Percentiles rank a stretch among this genome's conserved stretches.
These are phyloP conservation scores for Plicaturopsis crispa DNA, from an alignment of 768 basidiomycete genomes.

Conservation along the genomic window DNA sequence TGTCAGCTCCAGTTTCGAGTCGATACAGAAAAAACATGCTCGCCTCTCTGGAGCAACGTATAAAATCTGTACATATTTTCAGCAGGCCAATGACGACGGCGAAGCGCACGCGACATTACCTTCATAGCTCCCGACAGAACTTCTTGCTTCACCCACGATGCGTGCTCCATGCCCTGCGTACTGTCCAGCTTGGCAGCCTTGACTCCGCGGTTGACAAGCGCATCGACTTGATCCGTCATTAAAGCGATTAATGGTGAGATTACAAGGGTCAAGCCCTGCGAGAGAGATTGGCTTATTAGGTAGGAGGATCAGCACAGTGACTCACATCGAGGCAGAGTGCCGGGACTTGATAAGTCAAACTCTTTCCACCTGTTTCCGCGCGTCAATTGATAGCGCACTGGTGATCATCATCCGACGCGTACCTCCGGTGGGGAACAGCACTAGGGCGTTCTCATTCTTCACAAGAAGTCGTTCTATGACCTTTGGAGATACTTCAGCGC, in stretches of 20 bases:
- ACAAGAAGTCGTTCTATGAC: constrained; percentile 30
- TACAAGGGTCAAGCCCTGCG: constrained; percentile 23
- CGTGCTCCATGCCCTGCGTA: constrained; percentile 22
- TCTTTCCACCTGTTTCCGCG: constrained; percentile 24
- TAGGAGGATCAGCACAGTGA: not conserved
- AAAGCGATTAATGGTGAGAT: constrained; percentile 27
- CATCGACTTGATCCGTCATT: constrained; percentile 33
- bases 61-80: no score
- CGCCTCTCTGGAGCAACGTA: constrained; percentile 40
- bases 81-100: no score
- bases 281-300: not conserved
- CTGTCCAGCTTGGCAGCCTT: constrained; percentile 33
- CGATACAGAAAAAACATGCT: not conserved
- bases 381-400: no score
- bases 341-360: constrained; percentile 31
- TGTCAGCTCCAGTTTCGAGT: no score
- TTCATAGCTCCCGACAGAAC: constrained; percentile 30
- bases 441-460: constrained; percentile 32
- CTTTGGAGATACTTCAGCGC: constrained; percentile 9
- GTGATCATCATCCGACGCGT: not conserved
- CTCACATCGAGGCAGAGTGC: constrained; percentile 28
- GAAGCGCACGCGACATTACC: no score
- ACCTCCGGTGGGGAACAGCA: constrained; percentile 33
- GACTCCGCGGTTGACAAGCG: constrained; percentile 22
- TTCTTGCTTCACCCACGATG: constrained; percentile 25